Evolutionary conservation across 306 rosid genomes (phyloP).

Genomic region (Datisca glomerata): DNA sequence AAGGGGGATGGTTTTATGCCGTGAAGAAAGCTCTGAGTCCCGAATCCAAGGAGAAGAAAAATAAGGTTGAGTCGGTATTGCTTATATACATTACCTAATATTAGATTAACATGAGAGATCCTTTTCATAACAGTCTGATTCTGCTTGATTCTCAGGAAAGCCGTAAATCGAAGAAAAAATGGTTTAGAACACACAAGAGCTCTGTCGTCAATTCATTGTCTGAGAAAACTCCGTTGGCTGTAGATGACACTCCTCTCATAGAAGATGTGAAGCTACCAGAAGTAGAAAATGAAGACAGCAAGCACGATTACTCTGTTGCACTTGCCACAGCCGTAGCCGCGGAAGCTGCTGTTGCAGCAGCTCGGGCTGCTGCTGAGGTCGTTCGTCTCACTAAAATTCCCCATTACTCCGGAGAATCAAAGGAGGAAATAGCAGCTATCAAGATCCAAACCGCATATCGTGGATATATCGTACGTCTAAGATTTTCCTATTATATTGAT

Average conservation of each 20-base stretch:
- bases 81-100: too few species aligned
- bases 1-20: constrained; percentile 81
- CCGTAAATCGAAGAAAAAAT: constrained; percentile 64
- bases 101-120: too few species aligned
- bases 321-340: constrained; percentile 5
- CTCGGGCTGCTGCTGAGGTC: constrained; percentile 26
- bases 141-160: too few species aligned
- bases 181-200: constrained; percentile 68
- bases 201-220: constrained; percentile 23
- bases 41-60: constrained; percentile 53
- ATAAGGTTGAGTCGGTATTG: too few species aligned
- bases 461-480: constrained; percentile 68
- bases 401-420: constrained; percentile 43
- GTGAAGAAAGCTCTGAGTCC: constrained; percentile 90
- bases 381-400: constrained; percentile 18
- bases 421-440: constrained; percentile 68
- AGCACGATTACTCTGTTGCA: constrained; percentile 41
- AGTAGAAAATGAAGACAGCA: constrained; percentile 37
- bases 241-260: constrained; percentile 10
- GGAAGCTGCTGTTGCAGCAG: constrained; percentile 29
- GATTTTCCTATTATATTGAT: background rate
- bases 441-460: constrained; percentile 89
- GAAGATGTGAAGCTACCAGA: constrained; percentile 18
- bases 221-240: constrained; percentile 27
- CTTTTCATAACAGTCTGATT: too few species aligned